A percentile compares a stretch with the other conserved stretches of the same genome.
Evolutionary conservation across 164 flowering plant species (phyloP).

Genomic region (Warburgia ugandensis): DNA sequence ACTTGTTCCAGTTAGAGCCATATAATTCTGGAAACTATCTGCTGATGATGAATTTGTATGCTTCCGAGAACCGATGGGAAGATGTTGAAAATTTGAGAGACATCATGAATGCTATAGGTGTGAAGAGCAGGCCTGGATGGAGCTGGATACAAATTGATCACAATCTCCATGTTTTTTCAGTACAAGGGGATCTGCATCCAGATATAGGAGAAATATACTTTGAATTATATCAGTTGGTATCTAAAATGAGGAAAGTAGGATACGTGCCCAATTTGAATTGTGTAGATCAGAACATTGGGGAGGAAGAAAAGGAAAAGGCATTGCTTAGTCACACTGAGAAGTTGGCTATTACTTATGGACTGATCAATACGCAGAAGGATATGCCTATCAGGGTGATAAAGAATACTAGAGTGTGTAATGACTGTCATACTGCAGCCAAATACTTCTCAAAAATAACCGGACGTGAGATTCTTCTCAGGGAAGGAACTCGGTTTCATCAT

Average conservation of each 20-base stretch:
- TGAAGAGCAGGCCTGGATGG: constrained; percentile 34
- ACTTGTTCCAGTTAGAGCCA: constrained; percentile 50
- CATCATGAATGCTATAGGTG: constrained; percentile 25
- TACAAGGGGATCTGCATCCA: constrained; percentile 34
- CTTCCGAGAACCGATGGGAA: constrained; percentile 38
- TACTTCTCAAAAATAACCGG: constrained; percentile 36
- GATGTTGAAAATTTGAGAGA: constrained; percentile 38
- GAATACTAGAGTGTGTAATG: constrained; percentile 55
- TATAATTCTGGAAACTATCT: constrained; percentile 51
- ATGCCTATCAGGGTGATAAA: constrained; percentile 46
- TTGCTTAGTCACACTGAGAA: constrained; percentile 60
- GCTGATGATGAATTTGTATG: constrained; percentile 41
- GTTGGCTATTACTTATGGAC: constrained; percentile 54
- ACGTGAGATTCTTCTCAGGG: constrained; percentile 41
- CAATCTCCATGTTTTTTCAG: constrained; percentile 38
- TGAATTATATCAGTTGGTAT: no score
- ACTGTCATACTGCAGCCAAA: constrained; percentile 57
- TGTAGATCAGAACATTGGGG: no score
- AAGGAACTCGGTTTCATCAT: constrained; percentile 60
- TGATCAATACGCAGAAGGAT: constrained; percentile 28
- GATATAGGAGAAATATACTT: constrained; percentile 54
- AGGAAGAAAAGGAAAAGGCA: constrained; percentile 39
- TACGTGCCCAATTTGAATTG: no score
- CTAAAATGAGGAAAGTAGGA: no score
- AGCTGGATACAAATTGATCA: constrained; percentile 50